Conservation (phyloP, 768 basidiomycete genomes). For the Xerocomus spinulosus region DNA sequence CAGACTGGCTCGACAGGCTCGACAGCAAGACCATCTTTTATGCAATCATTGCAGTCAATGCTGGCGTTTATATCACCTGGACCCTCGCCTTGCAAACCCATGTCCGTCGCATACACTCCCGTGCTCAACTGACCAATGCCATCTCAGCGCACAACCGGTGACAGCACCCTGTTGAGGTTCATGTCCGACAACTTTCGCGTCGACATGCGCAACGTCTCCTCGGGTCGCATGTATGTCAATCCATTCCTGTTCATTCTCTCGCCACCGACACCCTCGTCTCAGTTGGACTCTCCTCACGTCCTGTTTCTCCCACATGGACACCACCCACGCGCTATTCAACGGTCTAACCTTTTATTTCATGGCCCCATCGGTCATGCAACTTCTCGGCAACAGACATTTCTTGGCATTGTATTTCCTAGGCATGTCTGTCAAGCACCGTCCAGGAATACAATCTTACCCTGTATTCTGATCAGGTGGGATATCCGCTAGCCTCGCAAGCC, state of each 20-base stretch:
- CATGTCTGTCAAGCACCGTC: conserved; percentile 24
- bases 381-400: conserved; percentile 66
- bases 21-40: conserved; percentile 53
- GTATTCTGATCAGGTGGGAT: conserved; percentile 50
- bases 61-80: conserved; percentile 59
- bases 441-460: not conserved
- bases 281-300: conserved; percentile 76
- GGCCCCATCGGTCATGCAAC: conserved; percentile 55
- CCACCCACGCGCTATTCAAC: conserved; percentile 68
- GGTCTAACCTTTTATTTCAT: conserved; percentile 77
- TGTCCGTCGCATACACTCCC: conserved; percentile 24
- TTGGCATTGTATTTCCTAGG: conserved; percentile 71
- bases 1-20: conserved; percentile 44
- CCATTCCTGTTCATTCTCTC: not conserved
- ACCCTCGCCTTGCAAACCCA: conserved; percentile 33
- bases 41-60: conserved; percentile 62
- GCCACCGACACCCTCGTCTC: not conserved
- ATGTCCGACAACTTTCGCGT: conserved; percentile 63
- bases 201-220: conserved; percentile 53
- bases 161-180: conserved; percentile 36
- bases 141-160: conserved; percentile 37
- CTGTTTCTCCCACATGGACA: conserved; percentile 63
- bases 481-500: conserved; percentile 45
- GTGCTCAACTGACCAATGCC: not conserved
- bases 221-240: conserved; percentile 59